Base-by-base conservation (phyloP, 164 flowering plant species). In the Litsea cubeba region DNA sequence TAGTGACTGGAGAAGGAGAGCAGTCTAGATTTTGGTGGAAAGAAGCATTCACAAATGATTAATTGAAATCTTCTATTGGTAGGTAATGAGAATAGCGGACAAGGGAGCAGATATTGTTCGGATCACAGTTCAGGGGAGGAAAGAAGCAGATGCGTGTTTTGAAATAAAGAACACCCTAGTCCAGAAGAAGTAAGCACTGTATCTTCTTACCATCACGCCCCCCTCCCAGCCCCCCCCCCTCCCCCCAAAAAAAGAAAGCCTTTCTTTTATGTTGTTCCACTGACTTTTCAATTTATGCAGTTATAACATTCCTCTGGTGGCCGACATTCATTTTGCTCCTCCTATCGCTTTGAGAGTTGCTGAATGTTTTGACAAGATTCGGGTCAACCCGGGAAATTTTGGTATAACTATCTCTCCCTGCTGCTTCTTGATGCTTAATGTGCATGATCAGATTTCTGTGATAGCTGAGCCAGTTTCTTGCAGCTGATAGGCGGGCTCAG, bases 281-380 rank as follows among this genome's bases (percentile, higher is more conserved):
- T 28, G 18, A 26, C 28, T 28, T 3, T 67, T 35, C 35, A 5
- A 81, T 73, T 7, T 67, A 10, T 85, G 88, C 97, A 95, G 99
- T 77, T 93, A 95, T 80, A 88, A 89, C 76, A 91, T 95, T 82
- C 98, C 98, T 73, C 83, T 95, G 75, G 99, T 95, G 76, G 99
- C 97, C 57, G 99, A 95, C 84, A 95, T 95, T 80, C 98, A 95
- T 80, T 95, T 95, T 87, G 97, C 99, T 46, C 99, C 97, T 70
- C 25, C 97, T 72, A 87, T 95, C 83, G 99, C 99, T 24, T n/a
- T 95, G 83, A 81, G 99, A 77, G 97, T 95, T 69, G 92, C 99
- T 76, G 99, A 95, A 76, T 95, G 99, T 83, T 93, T 93, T 82
- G 97, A 95, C 79, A 95, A 95, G 82, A 95, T 95, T 78, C 97